phyloP scores from a whole-genome alignment of 352 stramenopile genomes.

The Lagenidium giganteum region DNA sequence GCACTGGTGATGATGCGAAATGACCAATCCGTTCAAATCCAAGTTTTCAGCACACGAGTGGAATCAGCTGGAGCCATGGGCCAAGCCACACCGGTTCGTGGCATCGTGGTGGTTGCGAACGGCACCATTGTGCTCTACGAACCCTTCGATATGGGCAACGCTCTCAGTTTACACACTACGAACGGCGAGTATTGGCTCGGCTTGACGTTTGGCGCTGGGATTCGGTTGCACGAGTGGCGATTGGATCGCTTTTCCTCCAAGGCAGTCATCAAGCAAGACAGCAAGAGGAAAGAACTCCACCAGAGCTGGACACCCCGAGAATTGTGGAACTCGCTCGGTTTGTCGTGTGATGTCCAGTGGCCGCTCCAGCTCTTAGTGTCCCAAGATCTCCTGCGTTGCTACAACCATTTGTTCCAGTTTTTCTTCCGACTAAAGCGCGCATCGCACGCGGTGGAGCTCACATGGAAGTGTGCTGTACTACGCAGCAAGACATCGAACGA shows the following conservation, averaged over 20 bases:
- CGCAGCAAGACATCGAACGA: constrained; percentile 20
- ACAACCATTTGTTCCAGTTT: constrained; percentile 75
- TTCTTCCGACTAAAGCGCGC: constrained; percentile 76
- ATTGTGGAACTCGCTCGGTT: constrained; percentile 47
- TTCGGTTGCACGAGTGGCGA: constrained; percentile 37
- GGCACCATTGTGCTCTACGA: constrained; percentile 4
- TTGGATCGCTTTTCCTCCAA: constrained; percentile 52
- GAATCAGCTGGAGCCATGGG: no score
- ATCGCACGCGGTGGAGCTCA: constrained; percentile 51
- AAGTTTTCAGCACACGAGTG: no score
- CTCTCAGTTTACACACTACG: constrained; percentile 15
- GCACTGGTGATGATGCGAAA: no score
- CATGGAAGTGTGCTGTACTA: constrained; percentile 47
- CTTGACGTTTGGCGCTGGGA: constrained; percentile 28
- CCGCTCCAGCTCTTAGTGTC: constrained; percentile 66
- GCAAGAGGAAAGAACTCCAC: constrained; percentile 28
- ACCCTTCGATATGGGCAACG: constrained; percentile 4
- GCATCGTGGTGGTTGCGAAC: constrained; percentile 7
- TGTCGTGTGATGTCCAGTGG: constrained; percentile 53
- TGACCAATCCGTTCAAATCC: no score
- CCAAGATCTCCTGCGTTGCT: constrained; percentile 42
- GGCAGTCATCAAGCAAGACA: constrained; percentile 18
- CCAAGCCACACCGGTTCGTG: no score
- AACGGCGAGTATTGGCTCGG: constrained; percentile 51
- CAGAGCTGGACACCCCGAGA: constrained; percentile 35